Conservation (phyloP, 352 stramenopile genomes). For the Phytophthora pisi region DNA sequence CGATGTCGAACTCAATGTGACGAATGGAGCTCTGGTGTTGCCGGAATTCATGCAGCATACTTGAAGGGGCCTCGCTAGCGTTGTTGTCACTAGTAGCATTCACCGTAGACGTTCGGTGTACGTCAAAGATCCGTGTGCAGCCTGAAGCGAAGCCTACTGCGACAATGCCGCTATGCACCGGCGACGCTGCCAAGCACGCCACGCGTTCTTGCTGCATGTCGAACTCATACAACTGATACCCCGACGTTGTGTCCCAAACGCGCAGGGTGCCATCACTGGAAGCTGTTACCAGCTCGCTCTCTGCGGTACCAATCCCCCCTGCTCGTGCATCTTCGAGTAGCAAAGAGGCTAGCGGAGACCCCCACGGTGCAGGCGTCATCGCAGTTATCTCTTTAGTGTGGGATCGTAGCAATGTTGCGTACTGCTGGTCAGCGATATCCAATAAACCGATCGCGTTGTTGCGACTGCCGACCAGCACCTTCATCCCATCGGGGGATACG, state of each 20-base stretch:
- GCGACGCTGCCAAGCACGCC: conserved; percentile 64
- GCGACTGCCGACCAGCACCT: conserved; percentile 70
- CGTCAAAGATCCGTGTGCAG: conserved; percentile 85
- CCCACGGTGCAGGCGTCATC: conserved; percentile 39
- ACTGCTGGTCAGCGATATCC: conserved; percentile 81
- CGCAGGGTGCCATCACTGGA: conserved; percentile 81
- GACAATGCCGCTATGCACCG: conserved; percentile 43
- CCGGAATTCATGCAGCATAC: conserved; percentile 76
- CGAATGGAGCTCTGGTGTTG: conserved; percentile 83
- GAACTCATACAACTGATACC: conserved; percentile 87
- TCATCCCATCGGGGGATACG: conserved; percentile 81
- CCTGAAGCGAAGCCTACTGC: conserved; percentile 85
- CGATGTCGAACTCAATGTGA: conserved; percentile 55
- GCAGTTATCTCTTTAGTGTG: conserved; percentile 64
- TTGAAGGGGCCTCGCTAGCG: conserved; percentile 5
- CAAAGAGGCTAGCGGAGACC: conserved; percentile 26
- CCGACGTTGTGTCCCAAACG: conserved; percentile 75
- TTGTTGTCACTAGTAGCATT: conserved; percentile 1
- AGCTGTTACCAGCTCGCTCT: conserved; percentile 63
- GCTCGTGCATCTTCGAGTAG: conserved; percentile 18
- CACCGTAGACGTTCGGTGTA: conserved; percentile 31
- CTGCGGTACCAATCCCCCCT: conserved; percentile 1
- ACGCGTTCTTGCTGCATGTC: conserved; percentile 67
- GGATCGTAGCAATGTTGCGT: conserved; percentile 81
- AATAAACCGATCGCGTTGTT: conserved; percentile 87